A percentile compares a stretch with the other conserved stretches of the same genome.
These are phyloP conservation scores for Paraphysoderma sedebokerense DNA, from an alignment of 371 early-diverging fungal genomes.

Conservation along the genomic window DNA sequence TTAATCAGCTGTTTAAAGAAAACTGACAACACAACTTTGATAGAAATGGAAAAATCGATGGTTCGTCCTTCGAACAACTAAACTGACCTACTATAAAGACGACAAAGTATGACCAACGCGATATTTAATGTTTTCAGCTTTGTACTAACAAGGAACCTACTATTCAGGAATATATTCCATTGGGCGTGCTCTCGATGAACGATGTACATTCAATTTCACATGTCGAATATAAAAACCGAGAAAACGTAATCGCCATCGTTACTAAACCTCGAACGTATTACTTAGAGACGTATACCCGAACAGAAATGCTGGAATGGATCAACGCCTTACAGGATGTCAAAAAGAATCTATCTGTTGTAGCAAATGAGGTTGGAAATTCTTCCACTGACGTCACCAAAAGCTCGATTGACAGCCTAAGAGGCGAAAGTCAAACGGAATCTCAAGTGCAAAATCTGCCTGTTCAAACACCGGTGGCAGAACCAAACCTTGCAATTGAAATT, in stretches of 20 bases:
- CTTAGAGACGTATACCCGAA: background rate
- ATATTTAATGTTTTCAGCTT: background rate
- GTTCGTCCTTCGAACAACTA: constrained; percentile 1
- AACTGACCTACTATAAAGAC: constrained; percentile 5
- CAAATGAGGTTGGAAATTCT: background rate
- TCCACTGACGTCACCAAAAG: background rate
- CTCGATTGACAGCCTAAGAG: background rate
- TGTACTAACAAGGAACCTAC: background rate
- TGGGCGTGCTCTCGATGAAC: background rate
- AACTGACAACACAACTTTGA: too few species aligned
- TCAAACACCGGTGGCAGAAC: background rate
- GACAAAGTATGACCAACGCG: background rate
- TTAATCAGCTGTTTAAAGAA: too few species aligned
- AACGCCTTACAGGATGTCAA: background rate
- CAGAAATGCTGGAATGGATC: background rate
- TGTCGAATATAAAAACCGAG: background rate
- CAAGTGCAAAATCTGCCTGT: background rate
- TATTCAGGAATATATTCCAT: background rate
- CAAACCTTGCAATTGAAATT: background rate
- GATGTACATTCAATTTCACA: background rate
- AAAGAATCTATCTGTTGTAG: background rate
- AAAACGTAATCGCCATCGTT: background rate
- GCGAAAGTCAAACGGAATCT: background rate
- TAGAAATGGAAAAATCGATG: constrained; percentile 3
- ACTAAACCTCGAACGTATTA: background rate